phyloP scores from a whole-genome alignment of 129 eudicot species.

The Dittrichia graveolens region DNA sequence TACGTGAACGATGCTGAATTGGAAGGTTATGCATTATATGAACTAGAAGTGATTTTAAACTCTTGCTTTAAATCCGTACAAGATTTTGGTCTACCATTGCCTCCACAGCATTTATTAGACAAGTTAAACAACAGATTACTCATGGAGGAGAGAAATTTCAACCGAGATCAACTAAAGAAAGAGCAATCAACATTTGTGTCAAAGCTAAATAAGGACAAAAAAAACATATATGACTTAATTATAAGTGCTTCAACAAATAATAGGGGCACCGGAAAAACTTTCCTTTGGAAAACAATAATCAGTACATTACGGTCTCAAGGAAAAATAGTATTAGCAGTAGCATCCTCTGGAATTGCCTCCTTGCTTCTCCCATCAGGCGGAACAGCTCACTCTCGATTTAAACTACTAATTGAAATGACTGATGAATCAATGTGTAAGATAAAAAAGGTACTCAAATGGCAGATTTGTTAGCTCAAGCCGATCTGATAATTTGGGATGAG shows the following conservation, averaged over 20 bases:
- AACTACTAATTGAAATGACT: not conserved
- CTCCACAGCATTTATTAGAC: not conserved
- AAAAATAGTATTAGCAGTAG: not conserved
- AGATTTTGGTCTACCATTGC: not conserved
- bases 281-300: not conserved
- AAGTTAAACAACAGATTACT: not conserved
- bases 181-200: not conserved
- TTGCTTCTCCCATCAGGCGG: not conserved
- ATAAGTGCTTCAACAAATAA: not conserved
- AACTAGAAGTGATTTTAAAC: not conserved
- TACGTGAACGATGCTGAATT: not conserved
- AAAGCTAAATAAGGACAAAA: not conserved
- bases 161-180: not conserved
- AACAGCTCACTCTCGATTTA: not conserved
- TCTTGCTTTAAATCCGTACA: not conserved
- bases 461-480: no score
- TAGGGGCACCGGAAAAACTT: no score
- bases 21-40: not conserved
- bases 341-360: not conserved
- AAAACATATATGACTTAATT: not conserved
- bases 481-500: no score
- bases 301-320: not conserved
- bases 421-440: not conserved
- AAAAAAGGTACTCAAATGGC: slow-evolving; percentile 1
- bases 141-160: not conserved